These are phyloP conservation scores for Penicillium flavigenum DNA, from an alignment of 495 filamentous ascomycete species.

Conservation along the genomic window DNA sequence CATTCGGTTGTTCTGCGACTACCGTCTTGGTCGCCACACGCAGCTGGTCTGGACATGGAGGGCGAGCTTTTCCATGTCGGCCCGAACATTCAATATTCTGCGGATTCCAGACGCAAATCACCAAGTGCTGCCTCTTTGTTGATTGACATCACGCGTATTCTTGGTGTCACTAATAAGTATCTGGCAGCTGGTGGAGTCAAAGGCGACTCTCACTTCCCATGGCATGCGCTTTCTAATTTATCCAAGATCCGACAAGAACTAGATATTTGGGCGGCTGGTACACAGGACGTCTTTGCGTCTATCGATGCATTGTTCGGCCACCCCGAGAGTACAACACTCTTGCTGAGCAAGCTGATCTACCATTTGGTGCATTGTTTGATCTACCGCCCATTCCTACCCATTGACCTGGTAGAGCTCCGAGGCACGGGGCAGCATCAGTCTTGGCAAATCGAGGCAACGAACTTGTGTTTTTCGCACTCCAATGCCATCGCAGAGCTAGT, in stretches of 20 bases:
- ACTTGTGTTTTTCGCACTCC: conserved; percentile 81
- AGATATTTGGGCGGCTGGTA: conserved; percentile 79
- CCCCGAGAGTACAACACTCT: conserved; percentile 70
- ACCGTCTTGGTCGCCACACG: conserved; percentile 62
- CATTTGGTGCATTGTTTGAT: conserved; percentile 82
- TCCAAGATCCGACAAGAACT: conserved; percentile 84
- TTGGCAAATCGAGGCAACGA: conserved; percentile 87
- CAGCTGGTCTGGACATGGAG: conserved; percentile 57
- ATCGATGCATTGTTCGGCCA: conserved; percentile 73
- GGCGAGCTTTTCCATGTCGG: conserved; percentile 76
- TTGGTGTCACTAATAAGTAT: conserved; percentile 82
- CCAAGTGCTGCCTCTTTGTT: conserved; percentile 71
- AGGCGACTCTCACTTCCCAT: conserved; percentile 84
- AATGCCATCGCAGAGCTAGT: conserved; percentile 84
- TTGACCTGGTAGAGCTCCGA: conserved; percentile 74
- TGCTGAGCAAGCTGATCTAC: conserved; percentile 80
- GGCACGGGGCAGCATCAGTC: conserved; percentile 81
- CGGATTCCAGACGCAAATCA: conserved; percentile 62
- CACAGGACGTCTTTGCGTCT: conserved; percentile 74
- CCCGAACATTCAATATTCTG: conserved; percentile 65
- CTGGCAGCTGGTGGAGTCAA: conserved; percentile 81
- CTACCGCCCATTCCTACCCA: conserved; percentile 80
- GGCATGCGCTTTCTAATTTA: conserved; percentile 79
- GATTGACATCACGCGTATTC: conserved; percentile 77
- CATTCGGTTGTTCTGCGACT: conserved; percentile 70